Percentiles rank a stretch among this genome's conserved stretches.
Conservation (phyloP, 2,329 filamentous ascomycete species). For the Phyllosticta paracitricarpa region DNA sequence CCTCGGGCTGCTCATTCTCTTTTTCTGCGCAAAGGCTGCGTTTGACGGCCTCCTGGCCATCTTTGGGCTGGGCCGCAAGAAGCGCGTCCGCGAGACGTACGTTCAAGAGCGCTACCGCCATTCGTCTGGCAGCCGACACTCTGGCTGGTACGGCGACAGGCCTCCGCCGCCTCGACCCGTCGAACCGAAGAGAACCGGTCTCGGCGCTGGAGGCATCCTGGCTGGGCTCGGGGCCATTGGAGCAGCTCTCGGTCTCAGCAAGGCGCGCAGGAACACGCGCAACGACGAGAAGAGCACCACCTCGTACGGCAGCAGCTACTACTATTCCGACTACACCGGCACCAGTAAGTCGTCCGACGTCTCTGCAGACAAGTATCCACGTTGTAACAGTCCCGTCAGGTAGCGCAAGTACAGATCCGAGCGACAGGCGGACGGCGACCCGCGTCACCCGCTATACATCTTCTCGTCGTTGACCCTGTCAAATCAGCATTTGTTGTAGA, state of each 20-base stretch:
- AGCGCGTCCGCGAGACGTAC: slow-evolving; percentile 45
- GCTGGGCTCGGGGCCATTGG: slow-evolving; percentile 36
- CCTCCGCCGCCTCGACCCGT: slow-evolving; percentile 23
- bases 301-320: slow-evolving; percentile 24
- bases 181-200: slow-evolving; percentile 23
- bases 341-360: slow-evolving; percentile 31
- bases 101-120: slow-evolving; percentile 51
- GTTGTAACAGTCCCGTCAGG: slow-evolving; percentile 23
- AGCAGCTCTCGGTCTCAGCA: slow-evolving; percentile 33
- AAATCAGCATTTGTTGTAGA: too few species aligned
- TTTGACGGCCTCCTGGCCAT: slow-evolving; percentile 51
- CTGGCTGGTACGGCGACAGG: slow-evolving; percentile 36
- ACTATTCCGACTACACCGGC: slow-evolving; percentile 37
- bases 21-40: slow-evolving; percentile 48
- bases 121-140: slow-evolving; percentile 33
- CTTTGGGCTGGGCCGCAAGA: slow-evolving; percentile 49
- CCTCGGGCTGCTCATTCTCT: slow-evolving; percentile 63
- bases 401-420: slow-evolving; percentile 31
- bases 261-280: slow-evolving; percentile 30
- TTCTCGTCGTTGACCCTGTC: slow-evolving; percentile 9
- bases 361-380: neutral
- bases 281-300: slow-evolving; percentile 35
- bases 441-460: slow-evolving; percentile 28
- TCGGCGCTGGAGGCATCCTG: slow-evolving; percentile 29
- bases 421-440: slow-evolving; percentile 26